Evolutionary conservation across 225 moss, liverwort and hornwort species (phyloP), one percentile per base, ranked within the genome.

Genomic region (Rhytidiadelphus loreus): DNA sequence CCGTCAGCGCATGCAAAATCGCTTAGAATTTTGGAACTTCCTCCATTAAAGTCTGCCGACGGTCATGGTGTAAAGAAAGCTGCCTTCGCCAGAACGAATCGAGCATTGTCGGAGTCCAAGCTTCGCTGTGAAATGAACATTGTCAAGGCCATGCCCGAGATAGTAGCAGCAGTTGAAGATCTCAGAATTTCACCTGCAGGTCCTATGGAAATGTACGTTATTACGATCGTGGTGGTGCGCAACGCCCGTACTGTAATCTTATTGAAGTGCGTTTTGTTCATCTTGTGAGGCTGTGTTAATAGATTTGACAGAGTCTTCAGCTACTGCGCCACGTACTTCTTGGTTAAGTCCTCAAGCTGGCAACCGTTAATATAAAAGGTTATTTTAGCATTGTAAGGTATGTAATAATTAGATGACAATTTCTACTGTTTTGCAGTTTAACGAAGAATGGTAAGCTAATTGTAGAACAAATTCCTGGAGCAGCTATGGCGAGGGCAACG

Each of bases 131-230:
- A 92, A 88, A 82, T 88, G 44, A 93, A 90, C 80, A 82, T 82
- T 50, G 82, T 82, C 50, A 92, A 90, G 87, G 82, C 86, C 88
- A 87, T 91, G 77, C 91, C 93, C 86, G 90, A 93, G 82, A 87
- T 87, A 70, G 91, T 87, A 35, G 85, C 89, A 82, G 91, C 90
- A 66, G 78, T 91, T 82, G 91, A 91, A 82, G 88, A 90, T 85
- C 92, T 93, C 61, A 85, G 90, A 88, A 79, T 91, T 61, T 76
- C 93, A 87, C 85, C 89, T 61, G 63, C 89, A 80, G 62, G 89
- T 80, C 55, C 80, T 52, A 61, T 88, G 86, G 91, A 90, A 91
- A 92, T 86, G 91, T 91, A 91, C 55, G 92, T 88, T 81, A 18
- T 29, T 55, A 86, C 11, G 72, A 50, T 50, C 64, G 50, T 35